These are phyloP conservation scores for Boletus sp. DNA, from an alignment of 768 basidiomycete species.

Conservation along the genomic window DNA sequence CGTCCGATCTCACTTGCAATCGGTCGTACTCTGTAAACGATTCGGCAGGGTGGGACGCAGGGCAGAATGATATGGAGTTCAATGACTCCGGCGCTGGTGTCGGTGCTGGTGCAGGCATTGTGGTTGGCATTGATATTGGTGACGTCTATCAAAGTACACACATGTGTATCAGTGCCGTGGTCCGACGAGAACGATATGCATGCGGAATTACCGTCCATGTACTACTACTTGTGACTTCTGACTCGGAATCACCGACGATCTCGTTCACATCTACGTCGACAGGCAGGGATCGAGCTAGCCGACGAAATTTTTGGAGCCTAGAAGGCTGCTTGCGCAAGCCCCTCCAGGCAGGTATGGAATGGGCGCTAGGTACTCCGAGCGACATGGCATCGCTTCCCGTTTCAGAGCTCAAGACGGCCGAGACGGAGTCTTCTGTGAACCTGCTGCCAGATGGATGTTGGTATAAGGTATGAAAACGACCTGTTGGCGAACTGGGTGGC, in stretches of 20 bases:
- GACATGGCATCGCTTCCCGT: constrained; percentile 21
- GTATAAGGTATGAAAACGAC: constrained; percentile 1
- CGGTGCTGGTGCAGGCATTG: background rate
- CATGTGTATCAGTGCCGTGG: background rate
- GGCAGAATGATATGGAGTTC: constrained; percentile 24
- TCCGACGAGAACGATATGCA: background rate
- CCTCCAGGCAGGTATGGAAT: constrained; percentile 2
- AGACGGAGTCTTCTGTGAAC: constrained; percentile 26
- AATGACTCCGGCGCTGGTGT: background rate
- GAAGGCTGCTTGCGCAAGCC: constrained; percentile 3
- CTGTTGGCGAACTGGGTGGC: constrained; percentile 16
- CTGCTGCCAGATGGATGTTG: constrained; percentile 28
- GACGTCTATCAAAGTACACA: constrained; percentile 7
- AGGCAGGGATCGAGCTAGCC: background rate
- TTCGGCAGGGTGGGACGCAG: constrained; percentile 21
- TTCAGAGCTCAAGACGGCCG: constrained; percentile 28
- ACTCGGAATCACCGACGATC: background rate
- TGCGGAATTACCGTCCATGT: constrained; percentile 19
- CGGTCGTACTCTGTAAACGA: constrained; percentile 33
- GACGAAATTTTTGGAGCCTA: constrained; percentile 22
- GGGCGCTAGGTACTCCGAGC: background rate
- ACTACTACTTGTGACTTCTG: constrained; percentile 1
- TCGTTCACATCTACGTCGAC: background rate
- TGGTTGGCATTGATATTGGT: background rate
- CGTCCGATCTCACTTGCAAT: constrained; percentile 19